phyloP scores from a whole-genome alignment of 257 asterid genomes.

The Rubia yunnanensis region DNA sequence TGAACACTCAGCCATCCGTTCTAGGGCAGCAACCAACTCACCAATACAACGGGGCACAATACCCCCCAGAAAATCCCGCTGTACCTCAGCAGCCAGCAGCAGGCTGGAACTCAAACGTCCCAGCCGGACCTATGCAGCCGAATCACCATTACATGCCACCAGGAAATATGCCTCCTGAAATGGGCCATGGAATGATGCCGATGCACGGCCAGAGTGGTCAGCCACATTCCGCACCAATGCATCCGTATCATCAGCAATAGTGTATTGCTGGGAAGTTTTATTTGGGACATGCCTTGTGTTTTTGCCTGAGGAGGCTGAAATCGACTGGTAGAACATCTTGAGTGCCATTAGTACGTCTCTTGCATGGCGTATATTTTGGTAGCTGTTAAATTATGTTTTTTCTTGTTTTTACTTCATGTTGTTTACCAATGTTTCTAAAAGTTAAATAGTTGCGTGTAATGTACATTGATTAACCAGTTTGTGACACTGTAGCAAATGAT shows the following conservation, averaged over 20 bases:
- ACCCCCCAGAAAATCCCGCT: conserved; percentile 39
- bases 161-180: conserved; percentile 30
- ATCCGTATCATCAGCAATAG: conserved; percentile 59
- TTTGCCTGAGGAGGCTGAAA: background rate
- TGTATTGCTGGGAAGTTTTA: background rate
- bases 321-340: background rate
- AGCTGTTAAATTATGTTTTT: no score
- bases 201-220: conserved; percentile 45
- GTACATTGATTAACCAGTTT: no score
- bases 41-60: conserved; percentile 45
- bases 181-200: conserved; percentile 44
- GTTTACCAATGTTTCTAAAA: no score
- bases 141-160: conserved; percentile 60
- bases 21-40: conserved; percentile 65
- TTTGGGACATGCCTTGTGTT: background rate
- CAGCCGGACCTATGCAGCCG: conserved; percentile 45
- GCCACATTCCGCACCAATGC: conserved; percentile 52
- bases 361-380: no score
- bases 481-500: no score
- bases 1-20: conserved; percentile 61
- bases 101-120: conserved; percentile 53
- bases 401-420: no score
- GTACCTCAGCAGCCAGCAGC: conserved; percentile 48
- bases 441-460: no score
- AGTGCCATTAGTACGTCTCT: no score